Evolutionary conservation across 2,329 filamentous ascomycete species (phyloP), one percentile per base, ranked within the genome.

Genomic region (Myotisia sp.): DNA sequence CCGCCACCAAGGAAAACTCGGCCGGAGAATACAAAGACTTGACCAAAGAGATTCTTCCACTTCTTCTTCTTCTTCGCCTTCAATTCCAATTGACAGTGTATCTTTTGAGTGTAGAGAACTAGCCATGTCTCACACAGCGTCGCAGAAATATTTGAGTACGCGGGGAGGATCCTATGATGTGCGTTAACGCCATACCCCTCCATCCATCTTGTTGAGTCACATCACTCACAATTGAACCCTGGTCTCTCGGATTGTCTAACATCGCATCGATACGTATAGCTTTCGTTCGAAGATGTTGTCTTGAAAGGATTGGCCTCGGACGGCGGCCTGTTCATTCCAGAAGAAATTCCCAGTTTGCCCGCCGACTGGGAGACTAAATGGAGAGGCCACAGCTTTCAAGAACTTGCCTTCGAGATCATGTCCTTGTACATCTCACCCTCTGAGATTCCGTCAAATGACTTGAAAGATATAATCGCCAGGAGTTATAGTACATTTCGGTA

Each of bases 401-500:
- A 92, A 40, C 47, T 38, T 29, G 26, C 20, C 20, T 37, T 44
- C 21, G 35, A 37, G 33, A 38, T 41, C 20, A 16, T 94, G 56
- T 81, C 76, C 31, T 74, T 92, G 34, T 95, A 90, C 63, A 84
- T 95, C 10, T 43, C 85, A 0, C 60, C 73, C 20, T 65, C 71
- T 36, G 87, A 95, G 60, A 92, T 95, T 40, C 83, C 86, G 7
- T 51, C 74, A 18, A 64, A 70, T 38, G 85, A 93, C 49, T 70
- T 98, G 24, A 83, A 79, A 56, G 72, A 69, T 42, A 85, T 98
- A 53, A 81, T 95, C 55, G 64, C 76, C 46, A 73, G 76, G 47
- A 90, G 80, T 50, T 98, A 98, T 56, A 73, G 80, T 13, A 92
- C 85, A 6, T 98, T 98, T 65, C 79, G 86, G 46, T 68, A 73